Percentiles rank a stretch among this genome's conserved stretches.
phyloP scores from a whole-genome alignment of 768 basidiomycete genomes.

The Auriscalpium orientale region DNA sequence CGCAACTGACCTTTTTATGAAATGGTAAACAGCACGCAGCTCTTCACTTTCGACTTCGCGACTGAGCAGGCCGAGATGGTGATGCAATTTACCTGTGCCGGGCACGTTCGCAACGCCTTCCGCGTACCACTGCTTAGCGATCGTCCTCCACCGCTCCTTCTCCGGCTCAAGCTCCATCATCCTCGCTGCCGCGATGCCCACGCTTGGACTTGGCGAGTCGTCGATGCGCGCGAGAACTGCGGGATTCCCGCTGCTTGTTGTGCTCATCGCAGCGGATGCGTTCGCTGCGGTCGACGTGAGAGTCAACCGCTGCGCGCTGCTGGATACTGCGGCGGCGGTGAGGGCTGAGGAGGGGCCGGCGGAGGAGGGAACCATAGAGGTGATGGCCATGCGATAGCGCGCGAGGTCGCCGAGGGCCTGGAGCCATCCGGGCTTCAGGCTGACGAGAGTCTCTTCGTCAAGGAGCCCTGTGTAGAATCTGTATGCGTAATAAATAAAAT shows the following conservation, averaged over 20 bases:
- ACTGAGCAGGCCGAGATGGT: conserved; percentile 84
- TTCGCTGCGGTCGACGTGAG: conserved; percentile 6
- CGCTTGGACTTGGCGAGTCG: conserved; percentile 47
- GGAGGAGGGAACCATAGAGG: conserved; percentile 63
- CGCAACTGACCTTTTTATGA: conserved; percentile 74
- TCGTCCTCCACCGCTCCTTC: conserved; percentile 84
- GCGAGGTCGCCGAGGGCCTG: conserved; percentile 96
- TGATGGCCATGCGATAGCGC: conserved; percentile 91
- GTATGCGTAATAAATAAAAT: conserved; percentile 94
- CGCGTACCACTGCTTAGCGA: conserved; percentile 91
- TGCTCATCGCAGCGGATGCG: conserved; percentile 7
- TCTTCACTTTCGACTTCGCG: conserved; percentile 81
- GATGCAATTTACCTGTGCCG: conserved; percentile 91
- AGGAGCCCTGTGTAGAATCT: conserved; percentile 85
- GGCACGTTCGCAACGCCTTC: conserved; percentile 82
- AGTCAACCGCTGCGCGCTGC: conserved; percentile 24
- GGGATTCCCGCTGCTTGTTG: conserved; percentile 5
- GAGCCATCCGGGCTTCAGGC: conserved; percentile 82
- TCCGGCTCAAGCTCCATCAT: conserved; percentile 83
- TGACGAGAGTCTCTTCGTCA: conserved; percentile 65
- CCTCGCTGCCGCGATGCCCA: conserved; percentile 78
- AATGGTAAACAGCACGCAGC: conserved; percentile 83
- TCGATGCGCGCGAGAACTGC: conserved; percentile 19
- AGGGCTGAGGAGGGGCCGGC: conserved; percentile 31
- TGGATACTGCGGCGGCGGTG: conserved; percentile 47